A percentile compares a stretch with the other conserved stretches of the same genome.
These are phyloP conservation scores for Quercus agrifolia DNA, from an alignment of 306 rosid genomes.

Conservation along the genomic window DNA sequence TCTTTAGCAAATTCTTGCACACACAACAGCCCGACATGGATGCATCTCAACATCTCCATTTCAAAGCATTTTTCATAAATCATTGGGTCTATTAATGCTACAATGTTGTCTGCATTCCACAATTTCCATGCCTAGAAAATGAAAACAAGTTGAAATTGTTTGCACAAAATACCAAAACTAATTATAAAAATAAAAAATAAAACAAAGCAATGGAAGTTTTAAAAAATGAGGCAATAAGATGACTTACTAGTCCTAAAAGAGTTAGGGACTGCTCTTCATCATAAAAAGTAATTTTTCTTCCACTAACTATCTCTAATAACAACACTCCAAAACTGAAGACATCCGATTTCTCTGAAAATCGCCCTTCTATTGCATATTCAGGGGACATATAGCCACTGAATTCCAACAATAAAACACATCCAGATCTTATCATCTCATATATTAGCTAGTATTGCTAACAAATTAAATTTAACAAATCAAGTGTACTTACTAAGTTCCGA, in stretches of 20 bases:
- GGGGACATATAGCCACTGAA: background rate
- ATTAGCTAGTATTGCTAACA: too few relatives aligned
- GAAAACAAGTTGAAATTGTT: background rate
- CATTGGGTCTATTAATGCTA: too few relatives aligned
- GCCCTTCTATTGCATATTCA: background rate
- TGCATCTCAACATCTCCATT: too few relatives aligned
- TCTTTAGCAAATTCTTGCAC: too few relatives aligned
- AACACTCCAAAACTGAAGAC: too few relatives aligned
- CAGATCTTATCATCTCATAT: too few relatives aligned
- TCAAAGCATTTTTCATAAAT: too few relatives aligned
- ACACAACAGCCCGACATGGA: too few relatives aligned
- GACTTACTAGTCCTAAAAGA: constrained; percentile 16
- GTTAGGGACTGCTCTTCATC: background rate
- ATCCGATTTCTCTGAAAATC: background rate
- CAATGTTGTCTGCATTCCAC: background rate
- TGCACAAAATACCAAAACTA: too few relatives aligned
- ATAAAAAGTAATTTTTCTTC: background rate
- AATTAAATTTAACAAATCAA: background rate
- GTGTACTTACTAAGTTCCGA: background rate
- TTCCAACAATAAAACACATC: background rate
- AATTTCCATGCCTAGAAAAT: background rate
- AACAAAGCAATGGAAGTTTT: too few relatives aligned
- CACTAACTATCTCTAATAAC: too few relatives aligned
- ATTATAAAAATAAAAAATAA: too few relatives aligned
- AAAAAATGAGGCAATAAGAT: background rate